Evolutionary conservation across 768 basidiomycete genomes (phyloP).

Genomic region (Chlorophyllum brunneum): DNA sequence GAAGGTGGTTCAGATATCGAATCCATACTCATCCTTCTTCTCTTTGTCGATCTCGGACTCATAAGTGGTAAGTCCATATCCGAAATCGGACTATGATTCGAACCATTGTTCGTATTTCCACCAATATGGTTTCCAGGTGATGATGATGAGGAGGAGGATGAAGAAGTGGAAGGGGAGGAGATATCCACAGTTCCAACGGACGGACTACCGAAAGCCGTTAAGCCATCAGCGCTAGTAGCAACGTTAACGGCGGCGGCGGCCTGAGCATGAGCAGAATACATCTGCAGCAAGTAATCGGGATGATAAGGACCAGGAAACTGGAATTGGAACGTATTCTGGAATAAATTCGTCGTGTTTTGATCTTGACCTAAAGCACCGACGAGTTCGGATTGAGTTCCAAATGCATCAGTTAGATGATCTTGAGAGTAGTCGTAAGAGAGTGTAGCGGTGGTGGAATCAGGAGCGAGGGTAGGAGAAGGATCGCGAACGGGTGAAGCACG

Average conservation of each 20-base stretch:
- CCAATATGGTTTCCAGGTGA: background rate
- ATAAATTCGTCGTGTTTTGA: conserved; percentile 20
- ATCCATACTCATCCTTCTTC: conserved; percentile 67
- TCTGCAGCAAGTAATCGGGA: conserved; percentile 62
- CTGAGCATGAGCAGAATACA: conserved; percentile 41
- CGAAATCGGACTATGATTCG: background rate
- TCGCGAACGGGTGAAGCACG: conserved; percentile 67
- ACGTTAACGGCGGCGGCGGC: conserved; percentile 8
- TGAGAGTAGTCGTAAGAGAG: conserved; percentile 47
- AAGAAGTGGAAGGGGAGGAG: background rate
- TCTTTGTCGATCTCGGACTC: conserved; percentile 55
- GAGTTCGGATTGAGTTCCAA: conserved; percentile 47
- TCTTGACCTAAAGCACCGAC: conserved; percentile 40
- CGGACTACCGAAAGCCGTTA: background rate
- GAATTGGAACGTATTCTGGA: conserved; percentile 32
- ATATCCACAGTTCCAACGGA: background rate
- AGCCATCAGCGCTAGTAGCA: background rate
- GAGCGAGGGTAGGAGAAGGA: conserved; percentile 61
- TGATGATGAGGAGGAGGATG: background rate
- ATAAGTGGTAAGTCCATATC: conserved; percentile 38
- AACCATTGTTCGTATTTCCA: background rate
- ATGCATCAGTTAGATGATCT: conserved; percentile 33
- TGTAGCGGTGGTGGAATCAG: conserved; percentile 60
- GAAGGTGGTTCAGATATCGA: conserved; percentile 51
- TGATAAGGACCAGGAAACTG: conserved; percentile 72